Base-by-base conservation (phyloP, 2,329 filamentous ascomycete species). In the Diaporthe sp. region DNA sequence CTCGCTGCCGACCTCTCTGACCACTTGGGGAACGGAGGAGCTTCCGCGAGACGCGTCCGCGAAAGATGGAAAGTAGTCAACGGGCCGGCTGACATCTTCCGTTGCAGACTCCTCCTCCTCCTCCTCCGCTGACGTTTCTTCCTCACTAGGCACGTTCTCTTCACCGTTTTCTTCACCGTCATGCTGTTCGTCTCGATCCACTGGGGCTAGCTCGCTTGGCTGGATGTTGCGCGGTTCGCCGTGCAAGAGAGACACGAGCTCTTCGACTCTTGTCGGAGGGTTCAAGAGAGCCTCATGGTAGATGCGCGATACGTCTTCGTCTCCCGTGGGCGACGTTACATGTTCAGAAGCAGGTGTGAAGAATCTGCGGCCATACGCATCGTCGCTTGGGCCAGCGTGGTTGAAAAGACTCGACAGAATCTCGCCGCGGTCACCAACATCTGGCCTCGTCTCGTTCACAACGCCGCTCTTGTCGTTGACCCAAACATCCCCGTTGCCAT, bases 401-500 rank as follows among this genome's bases (percentile, higher is more conserved):
- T 80, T 79, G 70, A 91, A 90, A 4, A 91, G 80, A 28, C 86
- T 88, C 17, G 86, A 86, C 73, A 95, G 85, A 47, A 94, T 89
- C 34, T 91, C 88, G 76, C 92, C 87, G 75, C 92, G 88, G 79
- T 89, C 87, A 7, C 90, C 89, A 1, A 87, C 90, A 80, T 94
- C 93, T 13, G 88, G 87, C 42, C 87, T 86, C 79, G 92, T 90
- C 57, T 90, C 88, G 72, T 88, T 89, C 58, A 94, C 86, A 5
- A 91, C 89, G 2, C 89, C 87, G 60, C 81, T 82, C 31, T 88
- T 88, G 76, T 93, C 90, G 1, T 88, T 85, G 20, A 96, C 85
- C 57, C 92, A 87, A 73, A 93, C 86, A 65, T 94, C 92, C 1
- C 93, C 93, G 76, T 92, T 90, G 5, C 85, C 83, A 70, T 90